These are phyloP conservation scores for Podaxis sp. DNA, from an alignment of 768 basidiomycete species.

Conservation along the genomic window DNA sequence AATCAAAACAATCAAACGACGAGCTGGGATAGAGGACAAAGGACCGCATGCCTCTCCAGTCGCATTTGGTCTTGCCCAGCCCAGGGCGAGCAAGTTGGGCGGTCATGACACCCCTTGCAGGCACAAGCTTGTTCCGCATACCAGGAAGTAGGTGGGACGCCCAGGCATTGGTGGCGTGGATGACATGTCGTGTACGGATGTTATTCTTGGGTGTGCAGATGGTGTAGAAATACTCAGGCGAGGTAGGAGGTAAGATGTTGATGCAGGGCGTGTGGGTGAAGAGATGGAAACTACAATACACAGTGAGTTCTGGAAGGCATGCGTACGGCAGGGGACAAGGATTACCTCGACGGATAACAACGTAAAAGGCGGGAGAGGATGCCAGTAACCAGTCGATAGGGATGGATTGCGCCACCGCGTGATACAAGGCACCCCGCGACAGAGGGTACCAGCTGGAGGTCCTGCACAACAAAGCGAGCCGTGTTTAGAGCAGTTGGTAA, in stretches of 20 bases:
- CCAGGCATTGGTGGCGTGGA: slow-evolving; percentile 90
- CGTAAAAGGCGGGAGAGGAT: slow-evolving; percentile 53
- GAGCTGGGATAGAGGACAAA: slow-evolving; percentile 57
- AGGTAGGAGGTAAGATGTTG: slow-evolving; percentile 34
- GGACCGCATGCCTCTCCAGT: slow-evolving; percentile 46
- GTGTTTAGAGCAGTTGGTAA: not conserved
- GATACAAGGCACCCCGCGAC: slow-evolving; percentile 53
- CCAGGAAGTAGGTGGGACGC: slow-evolving; percentile 66
- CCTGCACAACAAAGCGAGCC: slow-evolving; percentile 32
- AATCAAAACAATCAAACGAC: slow-evolving; percentile 51
- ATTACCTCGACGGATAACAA: slow-evolving; percentile 49
- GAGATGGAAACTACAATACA: slow-evolving; percentile 49
- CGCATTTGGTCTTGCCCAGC: slow-evolving; percentile 20
- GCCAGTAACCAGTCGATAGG: slow-evolving; percentile 67
- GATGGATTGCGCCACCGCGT: slow-evolving; percentile 62
- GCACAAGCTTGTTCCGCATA: slow-evolving; percentile 62
- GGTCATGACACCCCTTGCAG: slow-evolving; percentile 60
- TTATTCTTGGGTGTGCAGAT: slow-evolving; percentile 63
- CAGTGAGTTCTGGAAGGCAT: slow-evolving; percentile 5
- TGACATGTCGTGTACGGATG: slow-evolving; percentile 58
- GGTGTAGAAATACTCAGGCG: slow-evolving; percentile 36
- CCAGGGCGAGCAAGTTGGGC: slow-evolving; percentile 56
- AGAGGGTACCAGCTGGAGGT: slow-evolving; percentile 44
- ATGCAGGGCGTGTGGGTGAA: slow-evolving; percentile 65
- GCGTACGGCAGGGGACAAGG: slow-evolving; percentile 1